Evolutionary conservation across 768 basidiomycete species (phyloP), one percentile per base, ranked within the genome.

Genomic region (Pisolithus marmoratus): DNA sequence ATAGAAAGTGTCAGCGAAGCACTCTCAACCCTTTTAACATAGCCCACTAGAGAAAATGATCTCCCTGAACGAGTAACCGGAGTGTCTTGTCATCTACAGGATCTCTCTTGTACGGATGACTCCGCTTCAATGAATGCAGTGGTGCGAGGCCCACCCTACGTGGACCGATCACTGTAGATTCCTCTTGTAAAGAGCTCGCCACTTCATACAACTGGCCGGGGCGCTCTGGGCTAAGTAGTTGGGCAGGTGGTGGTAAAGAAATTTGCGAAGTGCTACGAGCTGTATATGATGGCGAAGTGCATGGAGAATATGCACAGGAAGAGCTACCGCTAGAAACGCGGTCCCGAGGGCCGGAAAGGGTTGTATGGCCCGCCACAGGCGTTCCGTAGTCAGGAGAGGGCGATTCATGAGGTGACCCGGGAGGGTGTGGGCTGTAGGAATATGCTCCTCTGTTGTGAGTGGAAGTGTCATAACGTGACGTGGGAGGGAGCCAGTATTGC

Each of bases 31-130:
- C 12, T 34, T 34, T 15, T 34, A 12, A 15, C 14, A 14, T 15
- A 15, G 14, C 34, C 34, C 12, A 34, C 34, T 34, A 26, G 26
- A 14, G 24, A 26, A 26, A 45, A 27, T 45, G 27, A 26, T 68
- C 68, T 70, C 64, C 63, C 68, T 34, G 68, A 61, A 46, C 67
- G 69, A 45, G 68, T 48, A 77, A 63, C 37, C 84, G 73, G 59
- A 88, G 62, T 37, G 78, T 75, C 53, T 74, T 75, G 57, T 87
- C 86, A 63, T 88, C 86, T 26, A 73, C 58, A 23, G 80, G 81
- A 50, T 83, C 74, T 51, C 86, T 76, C 46, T 76, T 72, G 50
- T 83, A 86, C 7, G 79, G 76, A 56, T 80, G 79, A 40, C 63
- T 69, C 20, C 82, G 75, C 42, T 72, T 74, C 50, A 85, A 69